Percentiles rank a stretch among this genome's conserved stretches.
phyloP scores from a whole-genome alignment of 352 stramenopile species.

The Aphanomyces astaci region DNA sequence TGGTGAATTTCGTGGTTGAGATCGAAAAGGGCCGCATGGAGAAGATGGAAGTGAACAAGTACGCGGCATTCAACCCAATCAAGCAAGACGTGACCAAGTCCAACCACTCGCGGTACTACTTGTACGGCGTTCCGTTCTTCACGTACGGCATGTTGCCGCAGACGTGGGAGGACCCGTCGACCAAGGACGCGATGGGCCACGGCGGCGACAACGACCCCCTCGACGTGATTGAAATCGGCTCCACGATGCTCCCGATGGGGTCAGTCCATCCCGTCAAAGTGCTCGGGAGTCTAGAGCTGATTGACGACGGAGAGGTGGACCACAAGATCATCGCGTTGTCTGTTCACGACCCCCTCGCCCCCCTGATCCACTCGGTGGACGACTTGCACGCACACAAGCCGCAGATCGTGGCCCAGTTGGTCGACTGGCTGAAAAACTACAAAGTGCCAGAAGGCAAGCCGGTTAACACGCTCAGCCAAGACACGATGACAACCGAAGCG shows the following conservation, averaged over 20 bases:
- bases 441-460: slow-evolving; percentile 97
- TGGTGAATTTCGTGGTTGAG: slow-evolving; percentile 98
- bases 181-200: slow-evolving; percentile 79
- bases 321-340: slow-evolving; percentile 98
- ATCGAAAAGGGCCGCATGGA: slow-evolving; percentile 96
- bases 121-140: slow-evolving; percentile 97
- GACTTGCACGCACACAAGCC: slow-evolving; percentile 91
- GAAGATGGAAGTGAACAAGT: slow-evolving; percentile 99
- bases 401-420: slow-evolving; percentile 78
- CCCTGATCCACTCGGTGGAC: slow-evolving; percentile 75
- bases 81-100: slow-evolving; percentile 98
- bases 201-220: slow-evolving; percentile 98
- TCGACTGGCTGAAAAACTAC: slow-evolving; percentile 97
- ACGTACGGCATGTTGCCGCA: slow-evolving; percentile 98
- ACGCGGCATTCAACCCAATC: slow-evolving; percentile 92
- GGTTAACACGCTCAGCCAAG: slow-evolving; percentile 88
- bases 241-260: slow-evolving; percentile 87
- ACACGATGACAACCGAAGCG: slow-evolving; percentile 41
- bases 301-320: slow-evolving; percentile 98
- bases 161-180: slow-evolving; percentile 97
- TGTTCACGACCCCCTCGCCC: slow-evolving; percentile 76
- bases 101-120: slow-evolving; percentile 87
- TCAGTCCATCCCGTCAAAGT: slow-evolving; percentile 95
- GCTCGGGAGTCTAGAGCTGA: slow-evolving; percentile 94
- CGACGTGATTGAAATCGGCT: slow-evolving; percentile 98